phyloP scores from a whole-genome alignment of 1,284 basidiomycete genomes.

The Tilletia setariae region DNA sequence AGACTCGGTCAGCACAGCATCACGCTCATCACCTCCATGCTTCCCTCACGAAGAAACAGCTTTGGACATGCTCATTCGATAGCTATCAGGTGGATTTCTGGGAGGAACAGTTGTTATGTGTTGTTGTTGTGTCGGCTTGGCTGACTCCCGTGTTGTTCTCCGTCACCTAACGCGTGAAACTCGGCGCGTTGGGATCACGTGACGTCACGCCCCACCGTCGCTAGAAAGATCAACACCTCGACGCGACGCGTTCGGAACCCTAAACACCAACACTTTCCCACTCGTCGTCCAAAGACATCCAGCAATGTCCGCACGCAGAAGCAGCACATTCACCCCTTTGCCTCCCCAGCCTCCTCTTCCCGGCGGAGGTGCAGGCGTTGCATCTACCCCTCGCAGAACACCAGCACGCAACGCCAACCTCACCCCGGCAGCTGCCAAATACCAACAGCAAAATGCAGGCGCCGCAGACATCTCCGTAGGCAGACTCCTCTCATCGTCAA shows the following conservation, averaged over 20 bases:
- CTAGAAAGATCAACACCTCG: neutral
- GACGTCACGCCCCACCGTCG: neutral
- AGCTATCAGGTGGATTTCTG: too few relatives aligned
- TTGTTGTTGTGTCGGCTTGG: too few relatives aligned
- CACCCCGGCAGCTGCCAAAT: neutral
- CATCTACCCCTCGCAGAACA: constrained; percentile 1
- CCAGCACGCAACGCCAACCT: neutral
- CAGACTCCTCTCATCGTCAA: neutral
- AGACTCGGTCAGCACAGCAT: too few relatives aligned
- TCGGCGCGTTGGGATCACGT: neutral
- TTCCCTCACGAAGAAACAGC: too few relatives aligned
- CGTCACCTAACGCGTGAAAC: too few relatives aligned
- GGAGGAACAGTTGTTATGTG: too few relatives aligned
- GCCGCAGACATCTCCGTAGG: constrained; percentile 2
- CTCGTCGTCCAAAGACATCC: neutral
- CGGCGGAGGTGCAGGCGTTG: constrained; percentile 6
- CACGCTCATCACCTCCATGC: too few relatives aligned
- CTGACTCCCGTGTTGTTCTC: too few relatives aligned
- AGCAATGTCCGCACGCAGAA: constrained; percentile 11
- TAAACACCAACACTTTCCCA: neutral
- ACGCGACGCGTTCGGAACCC: neutral
- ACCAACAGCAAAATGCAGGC: neutral
- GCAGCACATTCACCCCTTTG: constrained; percentile 7
- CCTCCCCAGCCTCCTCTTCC: constrained; percentile 12
- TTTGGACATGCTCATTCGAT: too few relatives aligned